phyloP scores from a whole-genome alignment of 805 yeast species.

The Yamadazyma kitorensis region DNA sequence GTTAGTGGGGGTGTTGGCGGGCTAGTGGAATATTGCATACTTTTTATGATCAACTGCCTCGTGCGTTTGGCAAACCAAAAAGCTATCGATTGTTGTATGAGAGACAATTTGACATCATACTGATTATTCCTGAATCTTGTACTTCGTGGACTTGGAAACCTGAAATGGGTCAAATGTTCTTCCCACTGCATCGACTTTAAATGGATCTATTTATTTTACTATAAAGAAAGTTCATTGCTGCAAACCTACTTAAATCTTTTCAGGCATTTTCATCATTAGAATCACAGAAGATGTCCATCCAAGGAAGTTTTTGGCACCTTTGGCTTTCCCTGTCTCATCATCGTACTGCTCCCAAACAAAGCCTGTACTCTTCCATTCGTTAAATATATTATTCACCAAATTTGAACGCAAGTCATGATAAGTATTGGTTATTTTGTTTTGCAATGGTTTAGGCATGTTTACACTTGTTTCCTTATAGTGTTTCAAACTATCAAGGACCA shows the following conservation, averaged over 20 bases:
- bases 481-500: slow-evolving; percentile 66
- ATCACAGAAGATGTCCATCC: slow-evolving; percentile 93
- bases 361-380: slow-evolving; percentile 74
- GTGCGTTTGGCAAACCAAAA: too few relatives aligned
- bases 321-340: slow-evolving; percentile 68
- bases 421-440: slow-evolving; percentile 32
- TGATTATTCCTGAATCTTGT: too few relatives aligned
- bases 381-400: slow-evolving; percentile 62
- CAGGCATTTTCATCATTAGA: slow-evolving; percentile 82
- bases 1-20: too few relatives aligned
- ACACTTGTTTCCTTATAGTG: slow-evolving; percentile 46
- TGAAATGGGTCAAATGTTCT: too few relatives aligned
- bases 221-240: background rate
- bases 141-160: too few relatives aligned
- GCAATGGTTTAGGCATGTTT: slow-evolving; percentile 30
- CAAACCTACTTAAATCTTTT: slow-evolving; percentile 18
- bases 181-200: too few relatives aligned
- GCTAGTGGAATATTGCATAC: too few relatives aligned
- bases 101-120: too few relatives aligned
- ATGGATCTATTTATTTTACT: background rate
- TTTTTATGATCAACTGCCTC: too few relatives aligned
- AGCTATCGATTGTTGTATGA: too few relatives aligned
- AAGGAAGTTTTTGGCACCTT: slow-evolving; percentile 83
- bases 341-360: slow-evolving; percentile 91
- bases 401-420: slow-evolving; percentile 63